Base-by-base conservation (phyloP, 768 basidiomycete genomes). In the Tylopilus balloui region DNA sequence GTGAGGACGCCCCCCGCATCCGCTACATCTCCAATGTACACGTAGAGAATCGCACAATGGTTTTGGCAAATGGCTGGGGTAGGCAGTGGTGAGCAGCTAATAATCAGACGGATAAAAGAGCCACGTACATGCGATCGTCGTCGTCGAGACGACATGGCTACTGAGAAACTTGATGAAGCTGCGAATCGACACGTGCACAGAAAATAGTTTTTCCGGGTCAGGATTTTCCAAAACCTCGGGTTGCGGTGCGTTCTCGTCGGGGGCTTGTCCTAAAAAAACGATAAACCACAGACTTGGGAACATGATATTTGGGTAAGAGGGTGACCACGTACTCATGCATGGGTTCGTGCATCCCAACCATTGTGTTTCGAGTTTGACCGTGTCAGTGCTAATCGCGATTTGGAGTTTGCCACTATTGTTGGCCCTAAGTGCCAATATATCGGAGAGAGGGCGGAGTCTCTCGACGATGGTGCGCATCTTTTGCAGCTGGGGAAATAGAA, bases 41-140 rank as follows among this genome's bases (percentile, higher is more conserved):
- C 89, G 54, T 92, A 93, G 43, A 92, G 76, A 56, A 93, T 92
- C 50, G 88, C 75, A 61, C 89, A 92, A 54, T 92, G 86, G 50
- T 81, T 76, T 55, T 84, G 81, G 61, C 91, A 93, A 42, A 93
- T 76, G 60, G 86, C 90, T 93, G 59, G 0, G 21, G n/a, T 51
- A 27, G 37, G 34, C 11, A 34, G 13, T 0, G 10, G 13, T 56
- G 15, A 17, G 20, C 47, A 36, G 24, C 9, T 47, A 17, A 12
- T 13, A 29, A 45, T n/a, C 24, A 20, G 5, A 2, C 7, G 3
- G 4, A n/a, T 9, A 9, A 7, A 25, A 49, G 38, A 15, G n/a
- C 21, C 15, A 72, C 87, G 38, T 56, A 90, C 91, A 88, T 27
- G 88, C 89, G 51, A 94, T 91, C 0, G 90, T 91, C 3, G 87